phyloP scores from a whole-genome alignment of 1,284 basidiomycete species.

The Waitea zeae region DNA sequence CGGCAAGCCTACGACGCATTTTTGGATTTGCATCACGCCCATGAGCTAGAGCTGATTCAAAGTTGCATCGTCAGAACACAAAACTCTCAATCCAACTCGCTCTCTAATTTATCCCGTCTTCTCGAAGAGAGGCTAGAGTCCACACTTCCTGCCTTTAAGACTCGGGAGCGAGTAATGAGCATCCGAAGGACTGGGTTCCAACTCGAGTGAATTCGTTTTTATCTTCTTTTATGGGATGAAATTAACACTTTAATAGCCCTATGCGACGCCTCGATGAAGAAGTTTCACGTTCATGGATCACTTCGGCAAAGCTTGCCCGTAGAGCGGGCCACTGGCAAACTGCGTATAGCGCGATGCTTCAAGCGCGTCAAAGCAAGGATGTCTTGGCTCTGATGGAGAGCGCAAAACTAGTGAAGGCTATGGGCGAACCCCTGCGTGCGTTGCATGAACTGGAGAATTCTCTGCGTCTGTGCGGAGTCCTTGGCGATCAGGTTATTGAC shows the following conservation, averaged over 20 bases:
- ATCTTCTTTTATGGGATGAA: no score
- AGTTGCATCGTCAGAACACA: no score
- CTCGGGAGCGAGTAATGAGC: conserved; percentile 80
- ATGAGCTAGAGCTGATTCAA: conserved; percentile 84
- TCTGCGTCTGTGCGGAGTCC: conserved; percentile 30
- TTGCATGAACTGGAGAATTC: conserved; percentile 81
- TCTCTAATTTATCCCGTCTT: conserved; percentile 24
- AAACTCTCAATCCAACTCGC: no score
- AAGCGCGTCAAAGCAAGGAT: conserved; percentile 66
- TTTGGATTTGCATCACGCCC: conserved; percentile 75
- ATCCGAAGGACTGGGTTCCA: conserved; percentile 79
- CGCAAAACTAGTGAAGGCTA: conserved; percentile 72
- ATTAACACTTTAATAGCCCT: no score
- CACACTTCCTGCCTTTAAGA: conserved; percentile 84
- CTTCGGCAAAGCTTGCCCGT: conserved; percentile 87
- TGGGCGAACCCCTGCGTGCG: conserved; percentile 75
- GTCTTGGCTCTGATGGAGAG: conserved; percentile 83
- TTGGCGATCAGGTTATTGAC: conserved; percentile 29
- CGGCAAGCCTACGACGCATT: conserved; percentile 78
- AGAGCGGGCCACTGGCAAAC: conserved; percentile 95
- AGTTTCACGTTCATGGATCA: conserved; percentile 79
- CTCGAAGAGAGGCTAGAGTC: conserved; percentile 54
- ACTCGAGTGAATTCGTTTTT: conserved; percentile 17
- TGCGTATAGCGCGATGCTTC: conserved; percentile 90
- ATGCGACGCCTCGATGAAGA: conserved; percentile 21